phyloP scores from a whole-genome alignment of 495 filamentous ascomycete species.

The Neurospora sp. region DNA sequence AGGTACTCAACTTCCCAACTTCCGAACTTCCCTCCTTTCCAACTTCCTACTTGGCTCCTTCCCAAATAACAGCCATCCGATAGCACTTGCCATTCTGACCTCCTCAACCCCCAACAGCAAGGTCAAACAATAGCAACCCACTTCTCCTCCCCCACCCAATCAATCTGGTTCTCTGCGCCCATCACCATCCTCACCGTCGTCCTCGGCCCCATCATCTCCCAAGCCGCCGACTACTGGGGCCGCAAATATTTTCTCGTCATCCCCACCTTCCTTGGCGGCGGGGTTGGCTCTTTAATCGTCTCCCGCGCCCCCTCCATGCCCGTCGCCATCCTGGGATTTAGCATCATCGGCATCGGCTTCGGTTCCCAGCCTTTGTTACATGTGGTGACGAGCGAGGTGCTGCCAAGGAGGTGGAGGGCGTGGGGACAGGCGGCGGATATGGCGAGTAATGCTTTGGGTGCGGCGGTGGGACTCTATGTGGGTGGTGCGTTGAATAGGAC shows the following conservation, averaged over 20 bases:
- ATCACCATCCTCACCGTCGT: slow-evolving; percentile 24
- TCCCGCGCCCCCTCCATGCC: slow-evolving; percentile 19
- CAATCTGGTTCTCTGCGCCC: slow-evolving; percentile 18
- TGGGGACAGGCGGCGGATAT: slow-evolving; percentile 22
- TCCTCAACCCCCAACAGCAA: slow-evolving; percentile 8
- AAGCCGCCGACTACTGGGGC: slow-evolving; percentile 30
- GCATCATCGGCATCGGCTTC: slow-evolving; percentile 17
- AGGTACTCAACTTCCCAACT: too few relatives aligned
- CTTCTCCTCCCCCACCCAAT: slow-evolving; percentile 6
- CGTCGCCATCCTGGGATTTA: slow-evolving; percentile 24
- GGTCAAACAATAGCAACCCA: slow-evolving; percentile 14
- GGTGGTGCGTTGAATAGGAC: slow-evolving; percentile 17
- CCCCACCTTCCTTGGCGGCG: slow-evolving; percentile 17
- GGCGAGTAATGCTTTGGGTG: slow-evolving; percentile 10
- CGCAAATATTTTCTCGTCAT: slow-evolving; percentile 26
- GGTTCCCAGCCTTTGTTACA: slow-evolving; percentile 27
- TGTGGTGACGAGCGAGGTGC: slow-evolving; percentile 22
- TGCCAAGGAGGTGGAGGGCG: slow-evolving; percentile 20
- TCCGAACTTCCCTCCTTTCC: background rate
- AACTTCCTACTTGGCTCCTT: background rate
- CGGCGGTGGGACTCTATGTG: slow-evolving; percentile 7
- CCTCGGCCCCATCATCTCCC: slow-evolving; percentile 20
- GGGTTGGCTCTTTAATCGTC: slow-evolving; percentile 19
- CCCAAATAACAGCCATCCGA: too few relatives aligned
- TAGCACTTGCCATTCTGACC: background rate